Percentiles rank a stretch among this genome's conserved stretches.
phyloP scores from a whole-genome alignment of 805 yeast species.

The Kazachstania kunashirensis region DNA sequence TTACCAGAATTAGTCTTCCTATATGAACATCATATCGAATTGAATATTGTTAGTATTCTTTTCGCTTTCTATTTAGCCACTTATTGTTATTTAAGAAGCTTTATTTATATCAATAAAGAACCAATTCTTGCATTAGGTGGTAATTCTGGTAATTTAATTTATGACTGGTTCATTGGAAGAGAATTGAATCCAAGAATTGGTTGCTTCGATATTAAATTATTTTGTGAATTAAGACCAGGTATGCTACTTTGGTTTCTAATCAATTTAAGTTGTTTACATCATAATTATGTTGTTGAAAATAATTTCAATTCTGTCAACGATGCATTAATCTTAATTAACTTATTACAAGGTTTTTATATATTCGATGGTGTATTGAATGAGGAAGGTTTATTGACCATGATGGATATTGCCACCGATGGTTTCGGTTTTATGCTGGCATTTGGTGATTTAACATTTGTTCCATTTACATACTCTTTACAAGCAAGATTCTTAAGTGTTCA shows the following conservation, averaged over 20 bases:
- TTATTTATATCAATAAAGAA: slow-evolving; percentile 49
- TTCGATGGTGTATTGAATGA: slow-evolving; percentile 90
- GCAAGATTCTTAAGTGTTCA: slow-evolving; percentile 68
- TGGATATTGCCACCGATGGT: slow-evolving; percentile 93
- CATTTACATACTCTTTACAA: slow-evolving; percentile 84
- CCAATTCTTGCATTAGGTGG: slow-evolving; percentile 74
- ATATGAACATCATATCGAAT: slow-evolving; percentile 55
- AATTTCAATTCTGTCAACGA: slow-evolving; percentile 50
- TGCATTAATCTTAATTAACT: slow-evolving; percentile 59
- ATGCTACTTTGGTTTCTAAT: slow-evolving; percentile 75
- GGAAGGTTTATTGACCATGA: slow-evolving; percentile 84
- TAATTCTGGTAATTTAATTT: slow-evolving; percentile 61
- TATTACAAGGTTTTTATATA: slow-evolving; percentile 71
- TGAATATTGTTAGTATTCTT: slow-evolving; percentile 52
- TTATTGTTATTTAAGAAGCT: slow-evolving; percentile 60
- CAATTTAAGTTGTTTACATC: slow-evolving; percentile 70
- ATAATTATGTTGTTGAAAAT: slow-evolving; percentile 45
- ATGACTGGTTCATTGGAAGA: slow-evolving; percentile 96
- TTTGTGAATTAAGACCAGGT: slow-evolving; percentile 93
- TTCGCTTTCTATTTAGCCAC: slow-evolving; percentile 56
- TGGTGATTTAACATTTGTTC: slow-evolving; percentile 89
- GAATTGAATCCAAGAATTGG: slow-evolving; percentile 85
- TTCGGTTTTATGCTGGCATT: slow-evolving; percentile 93
- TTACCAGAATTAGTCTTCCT: slow-evolving; percentile 76
- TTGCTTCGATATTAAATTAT: slow-evolving; percentile 76